Evolutionary conservation across 2,329 filamentous ascomycete genomes (phyloP).

Genomic region (Lithohypha guttulata): DNA sequence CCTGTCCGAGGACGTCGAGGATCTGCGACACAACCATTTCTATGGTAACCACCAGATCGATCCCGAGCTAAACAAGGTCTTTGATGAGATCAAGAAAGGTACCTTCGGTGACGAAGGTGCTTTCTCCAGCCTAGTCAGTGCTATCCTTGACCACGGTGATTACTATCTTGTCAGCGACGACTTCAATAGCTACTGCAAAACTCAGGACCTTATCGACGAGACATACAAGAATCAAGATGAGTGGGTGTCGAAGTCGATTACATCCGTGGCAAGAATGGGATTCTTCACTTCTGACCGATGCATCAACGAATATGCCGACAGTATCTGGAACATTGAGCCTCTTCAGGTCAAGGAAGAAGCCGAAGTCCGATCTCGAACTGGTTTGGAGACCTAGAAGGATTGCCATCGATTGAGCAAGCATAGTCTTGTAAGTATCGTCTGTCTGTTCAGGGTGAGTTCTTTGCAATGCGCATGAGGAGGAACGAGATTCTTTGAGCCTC

Average conservation of each 20-base stretch:
- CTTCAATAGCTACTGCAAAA: constrained; percentile 88
- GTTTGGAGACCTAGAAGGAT: constrained; percentile 15
- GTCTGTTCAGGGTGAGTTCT: no score
- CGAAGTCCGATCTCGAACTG: constrained; percentile 18
- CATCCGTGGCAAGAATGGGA: constrained; percentile 82
- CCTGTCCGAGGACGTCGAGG: constrained; percentile 89
- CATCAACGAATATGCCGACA: constrained; percentile 94
- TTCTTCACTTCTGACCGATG: constrained; percentile 94
- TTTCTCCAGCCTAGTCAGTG: constrained; percentile 73
- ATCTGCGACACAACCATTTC: constrained; percentile 79
- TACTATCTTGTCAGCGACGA: constrained; percentile 98
- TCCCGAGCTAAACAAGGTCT: constrained; percentile 66
- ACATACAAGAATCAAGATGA: constrained; percentile 85
- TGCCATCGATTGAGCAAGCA: no score
- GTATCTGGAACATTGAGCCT: constrained; percentile 94
- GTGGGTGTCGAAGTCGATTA: constrained; percentile 86
- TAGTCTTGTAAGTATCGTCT: no score
- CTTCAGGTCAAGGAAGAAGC: constrained; percentile 38
- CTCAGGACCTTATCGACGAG: constrained; percentile 81
- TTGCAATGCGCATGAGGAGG: no score
- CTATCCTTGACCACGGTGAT: constrained; percentile 85
- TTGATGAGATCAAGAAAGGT: constrained; percentile 66
- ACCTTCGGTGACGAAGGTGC: constrained; percentile 68
- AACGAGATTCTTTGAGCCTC: no score
- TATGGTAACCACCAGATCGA: constrained; percentile 75